Evolutionary conservation across 768 basidiomycete species (phyloP).

Genomic region (Rubroboletus satanas): DNA sequence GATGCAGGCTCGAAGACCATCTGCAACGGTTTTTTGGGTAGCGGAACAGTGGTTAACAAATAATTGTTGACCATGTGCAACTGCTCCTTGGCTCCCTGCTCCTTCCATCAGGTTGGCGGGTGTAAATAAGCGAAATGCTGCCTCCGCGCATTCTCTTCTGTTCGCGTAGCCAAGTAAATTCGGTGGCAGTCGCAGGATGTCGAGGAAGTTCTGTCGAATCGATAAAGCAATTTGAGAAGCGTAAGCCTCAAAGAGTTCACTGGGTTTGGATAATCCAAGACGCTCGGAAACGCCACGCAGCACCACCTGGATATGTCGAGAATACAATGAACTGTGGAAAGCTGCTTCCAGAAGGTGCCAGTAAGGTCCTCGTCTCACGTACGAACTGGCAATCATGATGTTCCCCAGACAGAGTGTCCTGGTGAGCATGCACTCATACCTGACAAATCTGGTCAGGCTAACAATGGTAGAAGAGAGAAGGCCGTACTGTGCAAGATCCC

Average conservation of each 20-base stretch:
- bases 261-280: slow-evolving; percentile 59
- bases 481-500: slow-evolving; percentile 48
- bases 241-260: slow-evolving; percentile 73
- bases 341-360: slow-evolving; percentile 82
- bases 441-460: slow-evolving; percentile 29
- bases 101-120: slow-evolving; percentile 59
- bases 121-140: slow-evolving; percentile 63
- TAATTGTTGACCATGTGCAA: slow-evolving; percentile 37
- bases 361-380: slow-evolving; percentile 75
- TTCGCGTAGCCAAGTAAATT: slow-evolving; percentile 73
- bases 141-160: slow-evolving; percentile 60
- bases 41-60: slow-evolving; percentile 65
- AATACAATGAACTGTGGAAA: slow-evolving; percentile 31
- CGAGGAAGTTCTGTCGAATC: slow-evolving; percentile 46
- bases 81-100: slow-evolving; percentile 26
- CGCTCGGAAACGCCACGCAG: slow-evolving; percentile 59
- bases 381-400: slow-evolving; percentile 74
- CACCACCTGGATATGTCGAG: slow-evolving; percentile 42
- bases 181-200: slow-evolving; percentile 62
- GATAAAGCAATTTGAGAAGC: slow-evolving; percentile 72
- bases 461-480: neutral
- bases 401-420: slow-evolving; percentile 69
- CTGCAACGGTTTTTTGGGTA: slow-evolving; percentile 42
- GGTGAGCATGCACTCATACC: slow-evolving; percentile 74
- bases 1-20: slow-evolving; percentile 62